Percentiles rank a stretch among this genome's conserved stretches.
These are phyloP conservation scores for Prunus yedoensis DNA, from an alignment of 331 rosid genomes.

Conservation along the genomic window DNA sequence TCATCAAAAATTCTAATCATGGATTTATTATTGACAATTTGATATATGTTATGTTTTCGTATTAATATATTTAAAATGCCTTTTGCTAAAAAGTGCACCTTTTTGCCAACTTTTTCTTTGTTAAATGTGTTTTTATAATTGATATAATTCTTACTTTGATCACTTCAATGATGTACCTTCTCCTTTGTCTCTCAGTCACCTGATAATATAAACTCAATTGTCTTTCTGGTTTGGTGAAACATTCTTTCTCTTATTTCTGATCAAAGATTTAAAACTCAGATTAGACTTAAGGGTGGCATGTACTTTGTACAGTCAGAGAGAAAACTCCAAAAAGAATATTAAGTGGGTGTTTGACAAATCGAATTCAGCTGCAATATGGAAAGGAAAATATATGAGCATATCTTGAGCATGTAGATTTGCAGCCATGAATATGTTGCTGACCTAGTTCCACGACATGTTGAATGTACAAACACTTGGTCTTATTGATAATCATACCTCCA, in stretches of 20 bases:
- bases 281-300: slow-evolving; percentile 27
- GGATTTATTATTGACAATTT: not conserved
- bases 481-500: not conserved
- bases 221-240: slow-evolving; percentile 37
- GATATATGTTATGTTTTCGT: not conserved
- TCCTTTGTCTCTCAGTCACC: slow-evolving; percentile 6
- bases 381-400: slow-evolving; percentile 11
- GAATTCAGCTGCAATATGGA: not conserved
- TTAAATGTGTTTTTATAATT: not conserved
- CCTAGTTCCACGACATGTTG: slow-evolving; percentile 14
- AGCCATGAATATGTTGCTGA: slow-evolving; percentile 27
- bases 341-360: slow-evolving; percentile 22
- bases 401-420: slow-evolving; percentile 27
- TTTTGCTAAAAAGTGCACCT: not conserved
- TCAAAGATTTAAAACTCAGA: slow-evolving; percentile 25
- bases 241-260: slow-evolving; percentile 21
- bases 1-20: not conserved
- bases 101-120: not conserved
- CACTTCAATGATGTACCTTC: slow-evolving; percentile 28
- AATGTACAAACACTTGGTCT: slow-evolving; percentile 22
- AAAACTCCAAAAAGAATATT: slow-evolving; percentile 18
- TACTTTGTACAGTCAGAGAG: not conserved
- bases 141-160: slow-evolving; percentile 9
- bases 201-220: slow-evolving; percentile 7
- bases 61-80: not conserved